Conservation (phyloP, 768 basidiomycete species). For the Auriculariales sp. region DNA sequence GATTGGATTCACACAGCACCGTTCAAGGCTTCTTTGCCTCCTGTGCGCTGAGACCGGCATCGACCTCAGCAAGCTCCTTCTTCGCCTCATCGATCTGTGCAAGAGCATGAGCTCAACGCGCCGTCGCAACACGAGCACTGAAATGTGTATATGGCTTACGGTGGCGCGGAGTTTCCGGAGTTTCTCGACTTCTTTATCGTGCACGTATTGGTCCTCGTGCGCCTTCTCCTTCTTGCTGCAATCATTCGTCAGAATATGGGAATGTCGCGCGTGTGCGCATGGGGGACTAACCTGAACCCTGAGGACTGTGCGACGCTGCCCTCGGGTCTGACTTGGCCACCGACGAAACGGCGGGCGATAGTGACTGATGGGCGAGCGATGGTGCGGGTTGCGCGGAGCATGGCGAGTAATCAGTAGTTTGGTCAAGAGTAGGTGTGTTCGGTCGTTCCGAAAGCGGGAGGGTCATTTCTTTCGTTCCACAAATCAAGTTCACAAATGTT, state of each 20-base stretch:
- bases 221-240: conserved; percentile 60
- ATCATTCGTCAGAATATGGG: conserved; percentile 8
- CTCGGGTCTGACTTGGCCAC: conserved; percentile 16
- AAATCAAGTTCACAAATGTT: conserved; percentile 56
- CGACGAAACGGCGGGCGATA: background rate
- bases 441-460: background rate
- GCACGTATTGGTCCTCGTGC: conserved; percentile 55
- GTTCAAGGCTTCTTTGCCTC: too few species aligned
- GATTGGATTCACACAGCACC: too few species aligned
- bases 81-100: conserved; percentile 18
- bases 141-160: conserved; percentile 21
- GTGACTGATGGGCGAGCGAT: too few species aligned
- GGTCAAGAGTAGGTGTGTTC: background rate
- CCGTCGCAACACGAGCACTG: background rate
- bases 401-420: background rate
- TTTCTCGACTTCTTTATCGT: conserved; percentile 39
- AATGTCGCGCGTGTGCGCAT: background rate
- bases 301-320: conserved; percentile 47
- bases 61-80: conserved; percentile 18
- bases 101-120: background rate
- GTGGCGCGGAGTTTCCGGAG: conserved; percentile 42
- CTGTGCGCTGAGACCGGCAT: too few species aligned
- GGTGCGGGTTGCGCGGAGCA: background rate
- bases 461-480: conserved; percentile 20
- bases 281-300: conserved; percentile 39